A percentile compares a stretch with the other conserved stretches of the same genome.
phyloP scores from a whole-genome alignment of 257 asterid genomes.

The Vinca minor region DNA sequence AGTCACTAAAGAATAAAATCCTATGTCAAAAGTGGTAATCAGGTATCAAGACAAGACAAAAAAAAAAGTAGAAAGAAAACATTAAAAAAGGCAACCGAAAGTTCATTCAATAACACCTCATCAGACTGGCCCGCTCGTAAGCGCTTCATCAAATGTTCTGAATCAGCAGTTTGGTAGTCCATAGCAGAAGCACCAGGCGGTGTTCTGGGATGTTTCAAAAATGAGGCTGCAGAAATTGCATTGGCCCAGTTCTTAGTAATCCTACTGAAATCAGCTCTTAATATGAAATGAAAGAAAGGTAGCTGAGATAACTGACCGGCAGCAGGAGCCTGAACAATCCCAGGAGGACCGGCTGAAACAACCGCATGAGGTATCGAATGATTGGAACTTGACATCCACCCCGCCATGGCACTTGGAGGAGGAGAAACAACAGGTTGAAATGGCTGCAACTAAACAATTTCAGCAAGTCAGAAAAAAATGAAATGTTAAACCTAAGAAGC shows the following conservation, averaged over 20 bases:
- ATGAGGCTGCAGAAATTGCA: conserved; percentile 43
- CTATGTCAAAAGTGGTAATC: neutral
- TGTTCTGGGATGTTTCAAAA: conserved; percentile 79
- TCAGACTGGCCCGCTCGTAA: conserved; percentile 76
- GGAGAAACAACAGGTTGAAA: conserved; percentile 55
- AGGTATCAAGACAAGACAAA: neutral
- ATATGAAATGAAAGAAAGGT: conserved; percentile 11
- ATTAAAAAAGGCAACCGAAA: neutral
- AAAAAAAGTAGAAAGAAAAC: neutral
- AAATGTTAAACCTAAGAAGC: neutral
- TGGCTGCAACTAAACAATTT: conserved; percentile 26
- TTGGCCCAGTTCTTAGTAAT: conserved; percentile 8
- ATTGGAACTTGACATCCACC: conserved; percentile 84
- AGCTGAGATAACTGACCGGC: conserved; percentile 29
- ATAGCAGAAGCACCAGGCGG: conserved; percentile 71
- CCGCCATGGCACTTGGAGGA: conserved; percentile 72
- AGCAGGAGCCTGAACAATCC: conserved; percentile 34
- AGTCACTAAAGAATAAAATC: neutral
- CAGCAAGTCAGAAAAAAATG: conserved; percentile 12
- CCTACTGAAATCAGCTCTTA: conserved; percentile 10
- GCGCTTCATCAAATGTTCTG: conserved; percentile 83
- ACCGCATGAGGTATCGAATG: conserved; percentile 37
- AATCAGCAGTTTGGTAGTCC: conserved; percentile 83
- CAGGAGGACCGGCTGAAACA: conserved; percentile 48
- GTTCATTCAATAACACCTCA: conserved; percentile 42